Evolutionary conservation across 441 rosid genomes (phyloP), one percentile per base, ranked within the genome.

Genomic region (Biscutella laevigata): DNA sequence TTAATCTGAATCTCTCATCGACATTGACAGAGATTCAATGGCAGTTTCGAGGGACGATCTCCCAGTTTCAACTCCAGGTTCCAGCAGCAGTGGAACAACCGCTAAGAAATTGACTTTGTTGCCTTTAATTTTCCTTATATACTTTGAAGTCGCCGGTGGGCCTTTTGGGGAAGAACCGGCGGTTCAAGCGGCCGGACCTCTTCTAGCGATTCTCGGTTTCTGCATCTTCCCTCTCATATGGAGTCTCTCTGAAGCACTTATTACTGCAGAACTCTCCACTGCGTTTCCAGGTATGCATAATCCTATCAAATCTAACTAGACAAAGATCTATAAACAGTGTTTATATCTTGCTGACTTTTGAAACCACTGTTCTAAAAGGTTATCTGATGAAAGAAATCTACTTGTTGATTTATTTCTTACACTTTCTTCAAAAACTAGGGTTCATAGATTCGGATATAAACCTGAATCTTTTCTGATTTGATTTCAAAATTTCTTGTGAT

Each of bases 101-200:
- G n/a, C n/a, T n/a, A n/a, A n/a, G n/a, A n/a, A n/a, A n/a, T n/a
- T n/a, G n/a, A n/a, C n/a, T n/a, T n/a, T n/a, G n/a, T n/a, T n/a
- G n/a, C n/a, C n/a, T n/a, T n/a, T n/a, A n/a, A 67, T 89, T 17
- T 86, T 89, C 69, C 80, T 89, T 24, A 89, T 89, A 30, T 89
- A 74, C 64, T 85, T 84, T 47, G 96, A 88, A 66, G 96, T 84
- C 37, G 84, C 96, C 3, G 94, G 96, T 2, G 94, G 96, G 4
- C 91, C 96, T 0, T 85, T 59, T 7, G 96, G 94, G 0, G 94
- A 81, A 60, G 96, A 88, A 57, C 87, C 87, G 0, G 81, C 84
- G 1, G 91, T 82, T 19, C 53, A 61, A 49, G 92, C 92, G 0
- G 95, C 81, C 0, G 95, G 95, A 3, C 96, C 95, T 1, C 76